Evolutionary conservation across 192 early-diverging fungal genomes (phyloP), one percentile per base, ranked within the genome.

Genomic region (Funneliformis geosporum): DNA sequence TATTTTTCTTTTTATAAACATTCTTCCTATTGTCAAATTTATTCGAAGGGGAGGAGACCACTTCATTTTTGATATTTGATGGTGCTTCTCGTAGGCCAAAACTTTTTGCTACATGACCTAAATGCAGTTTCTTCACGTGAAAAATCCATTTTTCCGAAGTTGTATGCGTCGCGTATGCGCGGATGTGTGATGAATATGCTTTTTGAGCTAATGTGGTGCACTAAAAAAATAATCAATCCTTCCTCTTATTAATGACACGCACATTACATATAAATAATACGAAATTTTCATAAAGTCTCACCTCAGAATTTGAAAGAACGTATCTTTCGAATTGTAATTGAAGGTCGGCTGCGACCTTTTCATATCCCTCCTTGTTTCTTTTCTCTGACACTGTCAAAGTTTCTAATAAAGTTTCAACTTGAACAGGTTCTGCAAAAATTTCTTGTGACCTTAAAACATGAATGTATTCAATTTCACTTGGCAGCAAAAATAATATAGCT

Each of bases 11-110:
- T 82, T 69, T 82, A 79, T 28, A 61, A 78, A 65, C 82, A 82
- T 21, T 75, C 70, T 42, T 75, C 70, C 28, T 77, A 74, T 27
- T 60, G 79, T 18, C 79, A 40, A 23, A 75, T 73, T 72, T 80
- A 70, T 73, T 71, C 33, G 33, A 33, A 9, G 61, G 50, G 11
- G 33, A 71, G 11, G 33, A 71, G 1, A 46, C 27, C 38, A 79
- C 79, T 64, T 89, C 86, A 61, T 81, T 86, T 46, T 84, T 85
- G 25, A 90, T 84, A 72, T 92, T 86, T 25, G 90, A 90, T 5
- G 98, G 98, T 5, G 95, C 92, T 80, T 99, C 98, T 33, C 96
- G 90, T 66, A 99, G 86, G n/a, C 90, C 96, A 91, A 99, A 99
- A 23, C 92, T 88, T 85, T 99, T 99, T 65, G 97, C 98, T 78